Conservation (phyloP, 116 monocot genomes). For the Trichopus zeylanicus region DNA sequence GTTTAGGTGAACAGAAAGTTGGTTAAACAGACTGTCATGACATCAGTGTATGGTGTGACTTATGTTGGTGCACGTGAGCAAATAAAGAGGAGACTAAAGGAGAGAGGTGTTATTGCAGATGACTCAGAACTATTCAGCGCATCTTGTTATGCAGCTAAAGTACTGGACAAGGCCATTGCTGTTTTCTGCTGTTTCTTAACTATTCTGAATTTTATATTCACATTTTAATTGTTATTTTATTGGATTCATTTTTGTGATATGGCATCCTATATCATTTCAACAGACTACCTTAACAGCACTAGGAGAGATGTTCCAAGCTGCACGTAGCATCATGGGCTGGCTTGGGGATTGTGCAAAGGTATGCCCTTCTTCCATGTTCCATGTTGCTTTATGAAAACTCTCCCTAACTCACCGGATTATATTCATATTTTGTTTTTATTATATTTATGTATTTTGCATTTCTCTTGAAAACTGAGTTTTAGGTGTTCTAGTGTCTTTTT, state of each 20-base stretch:
- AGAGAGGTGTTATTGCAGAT: conserved; percentile 42
- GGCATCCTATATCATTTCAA: conserved; percentile 13
- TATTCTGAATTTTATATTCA: not conserved
- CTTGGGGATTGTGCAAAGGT: conserved; percentile 97
- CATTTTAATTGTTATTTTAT: not conserved
- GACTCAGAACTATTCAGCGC: conserved; percentile 53
- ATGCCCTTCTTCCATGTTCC: not conserved
- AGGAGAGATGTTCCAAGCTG: conserved; percentile 93
- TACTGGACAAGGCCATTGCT: conserved; percentile 12
- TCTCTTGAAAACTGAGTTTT: no score
- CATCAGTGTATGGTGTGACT: conserved; percentile 98
- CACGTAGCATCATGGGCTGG: conserved; percentile 88
- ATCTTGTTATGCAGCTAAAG: conserved; percentile 90
- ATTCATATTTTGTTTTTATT: no score
- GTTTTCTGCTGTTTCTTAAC: not conserved
- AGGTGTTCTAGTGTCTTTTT: no score
- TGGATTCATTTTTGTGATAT: not conserved
- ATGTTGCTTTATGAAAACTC: not conserved
- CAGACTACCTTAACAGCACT: conserved; percentile 74
- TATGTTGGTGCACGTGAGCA: conserved; percentile 96
- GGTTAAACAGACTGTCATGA: conserved; percentile 99
- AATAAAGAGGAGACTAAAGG: conserved; percentile 84
- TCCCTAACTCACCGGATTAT: no score
- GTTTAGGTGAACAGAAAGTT: conserved; percentile 88
- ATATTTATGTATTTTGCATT: no score